Evolutionary conservation across 2,329 filamentous ascomycete species (phyloP).

Genomic region (Scorias spongiosa): DNA sequence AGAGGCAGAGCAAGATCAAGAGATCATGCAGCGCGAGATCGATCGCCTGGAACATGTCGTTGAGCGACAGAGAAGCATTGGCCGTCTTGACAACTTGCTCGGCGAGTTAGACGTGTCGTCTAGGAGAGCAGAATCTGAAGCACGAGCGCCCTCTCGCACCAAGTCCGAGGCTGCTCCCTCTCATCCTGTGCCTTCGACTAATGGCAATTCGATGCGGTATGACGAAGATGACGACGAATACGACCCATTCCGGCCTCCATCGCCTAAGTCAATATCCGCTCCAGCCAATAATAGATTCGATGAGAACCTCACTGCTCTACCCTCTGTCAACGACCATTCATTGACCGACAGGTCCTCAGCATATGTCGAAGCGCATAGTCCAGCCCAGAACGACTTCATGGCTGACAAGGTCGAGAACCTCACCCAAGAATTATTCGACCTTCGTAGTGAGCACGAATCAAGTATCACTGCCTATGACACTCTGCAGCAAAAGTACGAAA

Average conservation of each 20-base stretch:
- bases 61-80: conserved; percentile 85
- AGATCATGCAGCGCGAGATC: conserved; percentile 93
- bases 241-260: neutral
- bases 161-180: neutral
- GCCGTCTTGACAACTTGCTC: conserved; percentile 82
- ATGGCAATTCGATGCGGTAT: neutral
- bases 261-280: neutral
- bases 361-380: conserved; percentile 40
- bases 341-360: neutral
- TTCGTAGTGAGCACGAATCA: conserved; percentile 78
- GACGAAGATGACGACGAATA: neutral
- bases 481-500: conserved; percentile 79
- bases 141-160: neutral
- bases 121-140: neutral
- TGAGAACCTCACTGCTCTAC: conserved; percentile 1
- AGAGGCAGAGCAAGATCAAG: conserved; percentile 88
- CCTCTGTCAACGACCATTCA: neutral
- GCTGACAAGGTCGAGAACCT: conserved; percentile 86
- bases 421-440: conserved; percentile 78
- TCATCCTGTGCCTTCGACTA: neutral
- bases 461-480: conserved; percentile 68
- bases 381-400: conserved; percentile 71
- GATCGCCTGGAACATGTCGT: conserved; percentile 88
- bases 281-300: neutral
- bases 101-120: conserved; percentile 57